Conservation (phyloP, 345 rosid genomes). For the Salix koriyanagi region DNA sequence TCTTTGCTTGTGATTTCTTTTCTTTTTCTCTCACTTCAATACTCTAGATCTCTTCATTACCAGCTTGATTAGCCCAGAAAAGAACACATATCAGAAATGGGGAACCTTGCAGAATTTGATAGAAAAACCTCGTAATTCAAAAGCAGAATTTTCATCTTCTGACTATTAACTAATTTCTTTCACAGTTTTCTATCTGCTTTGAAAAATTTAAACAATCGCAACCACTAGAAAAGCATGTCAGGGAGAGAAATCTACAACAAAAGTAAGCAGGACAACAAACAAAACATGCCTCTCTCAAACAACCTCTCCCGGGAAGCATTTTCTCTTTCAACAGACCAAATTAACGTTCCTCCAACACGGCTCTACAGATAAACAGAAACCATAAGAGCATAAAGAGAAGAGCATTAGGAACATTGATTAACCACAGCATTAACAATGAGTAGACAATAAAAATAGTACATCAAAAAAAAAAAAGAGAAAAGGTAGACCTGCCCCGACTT, state of each 20-base stretch:
- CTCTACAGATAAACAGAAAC: conserved; percentile 17
- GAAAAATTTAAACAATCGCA: neutral
- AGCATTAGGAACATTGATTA: neutral
- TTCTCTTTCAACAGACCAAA: conserved; percentile 16
- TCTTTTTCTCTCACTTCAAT: neutral
- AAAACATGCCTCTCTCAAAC: conserved; percentile 17
- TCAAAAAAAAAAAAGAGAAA: neutral
- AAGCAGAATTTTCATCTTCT: neutral
- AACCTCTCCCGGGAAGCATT: conserved; percentile 25
- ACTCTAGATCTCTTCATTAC: neutral
- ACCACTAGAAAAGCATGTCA: neutral
- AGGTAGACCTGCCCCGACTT: conserved; percentile 11
- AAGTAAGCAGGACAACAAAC: neutral
- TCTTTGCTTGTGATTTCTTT: neutral
- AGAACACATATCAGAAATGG: neutral
- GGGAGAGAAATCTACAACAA: neutral
- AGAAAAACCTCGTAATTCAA: neutral
- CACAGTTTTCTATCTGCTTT: neutral
- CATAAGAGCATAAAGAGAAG: neutral
- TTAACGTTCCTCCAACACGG: conserved; percentile 8
- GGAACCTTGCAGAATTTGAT: neutral
- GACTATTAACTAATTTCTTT: neutral
- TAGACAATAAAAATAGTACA: neutral
- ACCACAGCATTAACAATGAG: neutral
- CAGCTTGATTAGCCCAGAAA: neutral